phyloP scores from a whole-genome alignment of 768 basidiomycete species.

The Agrocybe chaxingu region DNA sequence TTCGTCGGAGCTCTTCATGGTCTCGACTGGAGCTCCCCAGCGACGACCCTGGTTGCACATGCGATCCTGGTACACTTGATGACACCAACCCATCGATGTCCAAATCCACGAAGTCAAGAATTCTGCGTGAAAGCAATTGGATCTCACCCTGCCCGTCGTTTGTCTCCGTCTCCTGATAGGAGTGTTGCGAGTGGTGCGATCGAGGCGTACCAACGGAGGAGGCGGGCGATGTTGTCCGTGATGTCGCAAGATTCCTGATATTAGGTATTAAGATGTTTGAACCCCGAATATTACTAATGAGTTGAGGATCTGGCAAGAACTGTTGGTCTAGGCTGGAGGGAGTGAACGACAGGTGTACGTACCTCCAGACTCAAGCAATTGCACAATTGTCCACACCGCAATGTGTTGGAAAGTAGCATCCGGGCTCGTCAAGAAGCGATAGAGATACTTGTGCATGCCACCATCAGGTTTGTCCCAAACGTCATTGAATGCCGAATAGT shows the following conservation, averaged over 20 bases:
- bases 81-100: slow-evolving; percentile 59
- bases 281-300: slow-evolving; percentile 86
- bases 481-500: slow-evolving; percentile 95
- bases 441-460: slow-evolving; percentile 92
- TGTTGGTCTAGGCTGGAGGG: background rate
- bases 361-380: slow-evolving; percentile 95
- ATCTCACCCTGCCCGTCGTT: slow-evolving; percentile 93
- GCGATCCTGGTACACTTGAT: slow-evolving; percentile 61
- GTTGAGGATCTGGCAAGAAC: slow-evolving; percentile 64
- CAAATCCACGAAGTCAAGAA: slow-evolving; percentile 83
- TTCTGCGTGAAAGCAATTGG: slow-evolving; percentile 76
- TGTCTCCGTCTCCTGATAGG: slow-evolving; percentile 79
- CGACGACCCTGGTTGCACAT: slow-evolving; percentile 68
- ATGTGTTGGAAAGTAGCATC: slow-evolving; percentile 99
- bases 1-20: slow-evolving; percentile 79
- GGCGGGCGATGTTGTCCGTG: slow-evolving; percentile 63
- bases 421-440: slow-evolving; percentile 87
- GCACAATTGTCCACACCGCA: slow-evolving; percentile 99
- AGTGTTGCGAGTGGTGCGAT: slow-evolving; percentile 68
- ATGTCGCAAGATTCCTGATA: slow-evolving; percentile 78
- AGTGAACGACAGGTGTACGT: slow-evolving; percentile 9
- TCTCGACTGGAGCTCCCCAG: slow-evolving; percentile 61
- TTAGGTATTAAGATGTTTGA: slow-evolving; percentile 81
- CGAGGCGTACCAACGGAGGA: slow-evolving; percentile 75
- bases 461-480: slow-evolving; percentile 99